These are phyloP conservation scores for Maudiozyma saulgeensis DNA, from an alignment of 805 yeast species.

Conservation along the genomic window DNA sequence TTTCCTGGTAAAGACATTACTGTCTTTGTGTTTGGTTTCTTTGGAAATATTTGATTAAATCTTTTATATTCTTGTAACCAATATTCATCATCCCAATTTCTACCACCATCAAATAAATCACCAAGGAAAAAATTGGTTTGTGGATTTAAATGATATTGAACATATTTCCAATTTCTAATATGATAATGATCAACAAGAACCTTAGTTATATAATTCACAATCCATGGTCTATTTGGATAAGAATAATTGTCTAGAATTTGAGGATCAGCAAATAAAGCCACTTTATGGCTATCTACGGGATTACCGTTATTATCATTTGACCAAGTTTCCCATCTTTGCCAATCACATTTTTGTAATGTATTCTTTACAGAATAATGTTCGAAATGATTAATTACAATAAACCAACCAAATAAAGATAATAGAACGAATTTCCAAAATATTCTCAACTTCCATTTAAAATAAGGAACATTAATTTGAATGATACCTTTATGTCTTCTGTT, in stretches of 20 bases:
- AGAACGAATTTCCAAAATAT: slow-evolving; percentile 22
- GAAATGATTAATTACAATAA: slow-evolving; percentile 37
- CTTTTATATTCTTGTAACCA: slow-evolving; percentile 69
- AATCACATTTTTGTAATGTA: slow-evolving; percentile 41
- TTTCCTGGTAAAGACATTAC: slow-evolving; percentile 69
- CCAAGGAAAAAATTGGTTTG: slow-evolving; percentile 75
- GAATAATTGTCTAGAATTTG: slow-evolving; percentile 85
- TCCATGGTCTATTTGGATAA: slow-evolving; percentile 59
- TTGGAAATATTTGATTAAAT: slow-evolving; percentile 58
- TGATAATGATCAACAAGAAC: slow-evolving; percentile 68
- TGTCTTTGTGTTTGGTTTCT: slow-evolving; percentile 36
- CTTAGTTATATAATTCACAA: slow-evolving; percentile 46
- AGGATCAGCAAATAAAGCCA: slow-evolving; percentile 80
- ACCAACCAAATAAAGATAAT: slow-evolving; percentile 33
- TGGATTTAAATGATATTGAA: slow-evolving; percentile 55
- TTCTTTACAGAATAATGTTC: slow-evolving; percentile 43
- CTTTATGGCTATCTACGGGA: slow-evolving; percentile 34
- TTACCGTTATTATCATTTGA: slow-evolving; percentile 7
- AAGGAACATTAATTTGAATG: slow-evolving; percentile 1
- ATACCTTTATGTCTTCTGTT: neutral
- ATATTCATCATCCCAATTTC: slow-evolving; percentile 64
- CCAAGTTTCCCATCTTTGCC: slow-evolving; percentile 67
- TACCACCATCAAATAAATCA: slow-evolving; percentile 90
- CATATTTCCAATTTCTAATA: slow-evolving; percentile 57
- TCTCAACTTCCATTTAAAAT: slow-evolving; percentile 1